Conservation (phyloP, 139 green algal genomes). For the Chlorella sorokiniana region DNA sequence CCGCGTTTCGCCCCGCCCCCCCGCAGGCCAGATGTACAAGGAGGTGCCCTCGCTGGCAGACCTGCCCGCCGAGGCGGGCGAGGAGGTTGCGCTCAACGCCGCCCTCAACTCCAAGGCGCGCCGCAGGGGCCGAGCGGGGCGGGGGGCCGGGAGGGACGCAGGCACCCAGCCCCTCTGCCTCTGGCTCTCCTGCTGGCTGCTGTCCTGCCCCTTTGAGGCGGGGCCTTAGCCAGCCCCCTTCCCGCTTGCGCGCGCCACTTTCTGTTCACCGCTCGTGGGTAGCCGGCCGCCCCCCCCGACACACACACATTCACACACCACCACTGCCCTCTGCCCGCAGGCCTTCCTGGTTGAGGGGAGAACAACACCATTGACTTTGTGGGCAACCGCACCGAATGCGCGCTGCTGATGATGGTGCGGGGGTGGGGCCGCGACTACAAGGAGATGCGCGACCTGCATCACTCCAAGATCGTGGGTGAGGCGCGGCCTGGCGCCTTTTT, state of each 20-base stretch:
- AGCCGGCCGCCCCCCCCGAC: too few species aligned
- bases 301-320: too few species aligned
- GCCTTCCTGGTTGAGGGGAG: constrained; percentile 78
- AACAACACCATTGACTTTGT: constrained; percentile 70
- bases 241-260: too few species aligned
- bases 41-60: constrained; percentile 37
- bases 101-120: constrained; percentile 87
- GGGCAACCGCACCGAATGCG: constrained; percentile 95
- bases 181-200: too few species aligned
- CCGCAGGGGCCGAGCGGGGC: too few species aligned
- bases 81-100: constrained; percentile 72
- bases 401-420: constrained; percentile 83
- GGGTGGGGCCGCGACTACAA: constrained; percentile 77
- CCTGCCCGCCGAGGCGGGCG: constrained; percentile 47
- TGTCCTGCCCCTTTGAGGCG: too few species aligned
- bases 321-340: too few species aligned
- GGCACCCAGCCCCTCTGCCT: too few species aligned
- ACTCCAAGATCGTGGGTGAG: constrained; percentile 18
- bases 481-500: too few species aligned
- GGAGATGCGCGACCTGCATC: constrained; percentile 40
- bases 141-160: neutral
- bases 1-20: too few species aligned
- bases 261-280: too few species aligned
- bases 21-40: constrained; percentile 22
- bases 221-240: too few species aligned